These are phyloP conservation scores for Plenodomus lindquistii DNA, from an alignment of 2,329 filamentous ascomycete genomes.

Conservation along the genomic window DNA sequence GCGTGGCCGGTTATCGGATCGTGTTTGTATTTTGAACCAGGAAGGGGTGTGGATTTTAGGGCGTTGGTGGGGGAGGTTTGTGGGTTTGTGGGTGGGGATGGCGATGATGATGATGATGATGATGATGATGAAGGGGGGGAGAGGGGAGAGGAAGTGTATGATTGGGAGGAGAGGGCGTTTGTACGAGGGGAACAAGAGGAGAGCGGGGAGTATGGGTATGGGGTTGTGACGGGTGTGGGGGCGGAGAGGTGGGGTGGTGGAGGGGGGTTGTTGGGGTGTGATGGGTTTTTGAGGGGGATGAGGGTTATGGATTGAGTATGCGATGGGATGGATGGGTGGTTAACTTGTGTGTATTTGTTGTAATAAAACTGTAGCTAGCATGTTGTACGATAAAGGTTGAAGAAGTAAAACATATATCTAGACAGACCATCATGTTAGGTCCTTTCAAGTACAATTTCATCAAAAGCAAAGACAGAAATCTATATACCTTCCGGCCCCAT, in stretches of 20 bases:
- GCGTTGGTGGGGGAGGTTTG: background rate
- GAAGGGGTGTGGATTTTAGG: background rate
- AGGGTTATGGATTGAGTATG: background rate
- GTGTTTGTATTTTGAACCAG: background rate
- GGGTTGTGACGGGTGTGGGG: background rate
- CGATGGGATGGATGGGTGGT: background rate
- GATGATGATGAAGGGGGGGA: background rate
- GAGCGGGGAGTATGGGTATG: background rate
- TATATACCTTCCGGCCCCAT: conserved; percentile 45
- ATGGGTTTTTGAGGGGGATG: background rate
- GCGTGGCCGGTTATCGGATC: background rate
- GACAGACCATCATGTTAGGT: background rate
- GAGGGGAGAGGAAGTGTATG: background rate
- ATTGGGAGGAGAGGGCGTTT: background rate
- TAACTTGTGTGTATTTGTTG: too few species aligned
- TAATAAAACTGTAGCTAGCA: too few species aligned
- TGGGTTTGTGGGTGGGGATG: too few species aligned
- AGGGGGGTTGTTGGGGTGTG: background rate
- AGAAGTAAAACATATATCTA: too few species aligned
- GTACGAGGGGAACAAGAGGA: background rate
- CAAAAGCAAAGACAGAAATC: background rate
- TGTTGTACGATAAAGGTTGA: too few species aligned
- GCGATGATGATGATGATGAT: background rate
- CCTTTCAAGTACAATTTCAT: background rate
- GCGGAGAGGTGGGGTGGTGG: background rate